These are phyloP conservation scores for Populus simonii DNA, from an alignment of 345 rosid genomes.

Conservation along the genomic window DNA sequence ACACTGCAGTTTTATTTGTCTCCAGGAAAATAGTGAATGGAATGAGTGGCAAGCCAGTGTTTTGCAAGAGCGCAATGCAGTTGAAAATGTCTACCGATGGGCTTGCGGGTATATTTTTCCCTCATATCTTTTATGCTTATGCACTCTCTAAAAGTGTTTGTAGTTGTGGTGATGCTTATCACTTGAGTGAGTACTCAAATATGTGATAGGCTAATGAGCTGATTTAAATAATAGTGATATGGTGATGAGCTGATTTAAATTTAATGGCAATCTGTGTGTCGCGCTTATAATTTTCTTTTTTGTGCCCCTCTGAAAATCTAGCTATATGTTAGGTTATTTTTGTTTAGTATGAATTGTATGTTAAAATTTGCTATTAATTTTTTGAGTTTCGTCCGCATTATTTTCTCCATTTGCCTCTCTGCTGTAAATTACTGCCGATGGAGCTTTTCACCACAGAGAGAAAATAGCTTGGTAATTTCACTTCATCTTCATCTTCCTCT, in stretches of 20 bases:
- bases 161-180: not conserved
- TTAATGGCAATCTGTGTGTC: not conserved
- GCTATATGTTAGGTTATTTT: not conserved
- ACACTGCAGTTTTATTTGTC: conserved; percentile 13
- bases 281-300: not conserved
- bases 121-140: conserved; percentile 12
- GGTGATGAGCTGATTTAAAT: not conserved
- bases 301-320: not conserved
- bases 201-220: not conserved
- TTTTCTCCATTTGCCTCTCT: not conserved
- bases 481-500: not conserved
- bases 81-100: conserved; percentile 95
- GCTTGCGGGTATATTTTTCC: conserved; percentile 73
- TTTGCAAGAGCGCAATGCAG: conserved; percentile 75
- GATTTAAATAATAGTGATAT: not conserved
- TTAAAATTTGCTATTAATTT: not conserved
- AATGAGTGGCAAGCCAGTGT: conserved; percentile 70
- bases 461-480: not conserved
- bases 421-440: not conserved
- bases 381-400: not conserved
- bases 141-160: not conserved
- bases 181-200: not conserved
- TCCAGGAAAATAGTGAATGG: conserved; percentile 81
- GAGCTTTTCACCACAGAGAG: not conserved
- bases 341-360: not conserved